Percentiles rank a stretch among this genome's conserved stretches.
phyloP scores from a whole-genome alignment of 2,329 filamentous ascomycete genomes.

The Epichloe scottii region DNA sequence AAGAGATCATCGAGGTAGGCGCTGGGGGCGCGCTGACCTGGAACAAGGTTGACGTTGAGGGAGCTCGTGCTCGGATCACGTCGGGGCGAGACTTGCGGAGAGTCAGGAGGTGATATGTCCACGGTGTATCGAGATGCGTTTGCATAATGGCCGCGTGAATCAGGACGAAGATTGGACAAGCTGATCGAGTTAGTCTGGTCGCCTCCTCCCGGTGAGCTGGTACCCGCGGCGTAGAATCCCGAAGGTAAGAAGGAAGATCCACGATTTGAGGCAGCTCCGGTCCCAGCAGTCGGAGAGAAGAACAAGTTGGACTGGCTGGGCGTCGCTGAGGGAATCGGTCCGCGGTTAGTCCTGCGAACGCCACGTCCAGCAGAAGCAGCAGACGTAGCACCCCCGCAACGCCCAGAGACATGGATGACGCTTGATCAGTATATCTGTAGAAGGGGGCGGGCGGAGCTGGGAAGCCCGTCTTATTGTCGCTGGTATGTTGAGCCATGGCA shows the following conservation, averaged over 20 bases:
- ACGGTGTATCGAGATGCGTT: constrained; percentile 28
- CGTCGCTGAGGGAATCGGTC: constrained; percentile 39
- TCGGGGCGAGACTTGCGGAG: constrained; percentile 41
- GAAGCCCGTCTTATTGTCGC: constrained; percentile 58
- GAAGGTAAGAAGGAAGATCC: constrained; percentile 75
- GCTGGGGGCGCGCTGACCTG: constrained; percentile 66
- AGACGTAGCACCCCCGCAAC: constrained; percentile 15
- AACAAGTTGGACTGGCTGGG: constrained; percentile 65
- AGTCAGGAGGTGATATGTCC: constrained; percentile 49
- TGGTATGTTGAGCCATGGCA: constrained; percentile 58
- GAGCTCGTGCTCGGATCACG: constrained; percentile 51
- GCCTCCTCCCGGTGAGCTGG: constrained; percentile 33
- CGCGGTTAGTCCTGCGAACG: constrained; percentile 38
- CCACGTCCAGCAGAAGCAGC: constrained; percentile 32
- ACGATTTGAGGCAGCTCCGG: constrained; percentile 49
- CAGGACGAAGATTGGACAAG: constrained; percentile 47
- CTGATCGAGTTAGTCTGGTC: constrained; percentile 43
- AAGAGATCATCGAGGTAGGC: constrained; percentile 85
- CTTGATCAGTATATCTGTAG: constrained; percentile 52
- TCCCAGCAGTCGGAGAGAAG: constrained; percentile 76
- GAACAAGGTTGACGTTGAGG: constrained; percentile 43
- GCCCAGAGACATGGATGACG: constrained; percentile 39
- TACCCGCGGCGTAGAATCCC: constrained; percentile 75
- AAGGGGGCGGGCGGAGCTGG: constrained; percentile 44
- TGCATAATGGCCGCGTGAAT: constrained; percentile 37